These are phyloP conservation scores for Cladochytrium tenue DNA, from an alignment of 371 early-diverging fungal genomes.

Conservation along the genomic window DNA sequence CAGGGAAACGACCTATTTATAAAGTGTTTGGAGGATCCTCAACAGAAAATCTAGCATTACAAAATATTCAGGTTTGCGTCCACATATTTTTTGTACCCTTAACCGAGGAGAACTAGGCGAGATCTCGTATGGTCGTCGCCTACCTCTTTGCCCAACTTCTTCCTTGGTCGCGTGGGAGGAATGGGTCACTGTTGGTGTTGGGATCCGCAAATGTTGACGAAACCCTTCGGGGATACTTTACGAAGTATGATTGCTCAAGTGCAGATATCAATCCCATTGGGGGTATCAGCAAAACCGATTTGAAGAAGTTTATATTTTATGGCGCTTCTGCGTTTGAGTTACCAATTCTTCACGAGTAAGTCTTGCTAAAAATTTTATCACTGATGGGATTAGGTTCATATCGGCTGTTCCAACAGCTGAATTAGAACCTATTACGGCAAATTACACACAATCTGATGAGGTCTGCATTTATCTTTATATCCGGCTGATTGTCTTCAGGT, in stretches of 20 bases:
- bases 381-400: conserved; percentile 63
- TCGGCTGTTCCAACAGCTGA: conserved; percentile 93
- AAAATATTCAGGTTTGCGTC: conserved; percentile 83
- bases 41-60: conserved; percentile 91
- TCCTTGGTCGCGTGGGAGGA: conserved; percentile 81
- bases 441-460: conserved; percentile 35
- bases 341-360: conserved; percentile 67
- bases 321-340: conserved; percentile 66
- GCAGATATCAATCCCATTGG: conserved; percentile 98
- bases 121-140: conserved; percentile 91
- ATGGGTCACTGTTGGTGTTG: conserved; percentile 84
- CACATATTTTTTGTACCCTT: not conserved
- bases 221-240: conserved; percentile 92
- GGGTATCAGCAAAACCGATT: conserved; percentile 87
- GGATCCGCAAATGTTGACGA: conserved; percentile 97
- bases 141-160: conserved; percentile 94
- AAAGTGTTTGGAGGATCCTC: conserved; percentile 83
- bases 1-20: conserved; percentile 76
- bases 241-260: conserved; percentile 97
- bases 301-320: conserved; percentile 77
- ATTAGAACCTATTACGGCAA: conserved; percentile 81
- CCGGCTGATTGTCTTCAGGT: conserved; percentile 31
- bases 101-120: conserved; percentile 58
- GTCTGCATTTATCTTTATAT: conserved; percentile 3
- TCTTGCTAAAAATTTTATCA: conserved; percentile 6